Base-by-base conservation (phyloP, 257 asterid genomes). In the Rauvolfia tetraphylla region DNA sequence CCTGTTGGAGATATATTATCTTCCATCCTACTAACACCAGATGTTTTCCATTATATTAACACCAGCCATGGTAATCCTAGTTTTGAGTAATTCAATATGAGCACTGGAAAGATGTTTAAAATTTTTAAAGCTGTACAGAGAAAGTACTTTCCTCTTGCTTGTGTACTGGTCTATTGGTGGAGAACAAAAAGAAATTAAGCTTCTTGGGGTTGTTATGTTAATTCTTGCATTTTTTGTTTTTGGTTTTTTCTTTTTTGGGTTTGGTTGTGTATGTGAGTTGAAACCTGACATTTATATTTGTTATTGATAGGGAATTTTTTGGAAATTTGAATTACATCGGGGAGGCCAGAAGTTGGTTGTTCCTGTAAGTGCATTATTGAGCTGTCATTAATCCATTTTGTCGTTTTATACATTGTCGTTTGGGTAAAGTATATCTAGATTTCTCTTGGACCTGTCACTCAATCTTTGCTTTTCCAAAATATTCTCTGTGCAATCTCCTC, bases 301-400 rank as follows among this genome's bases (percentile, higher is more conserved):
- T 68, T 56, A 4, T 56, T 81, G 51, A 57, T 75, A 95, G 98
- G 99, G 99, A 41, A 86, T 93, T 8, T 72, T 84, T 75, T 93
- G 99, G 99, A 95, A 84, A 81, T 88, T 95, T 78, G 98, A 95
- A 88, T 83, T 95, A 83, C 96, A 88, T 78, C 96, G 98, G 53
- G 95, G 96, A 54, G 96, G 93, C 56, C 98, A 93, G 77, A 95
- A 91, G 88, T 83, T 93, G 82, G 87, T 91, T 80, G 88, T 95
- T 87, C 99, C 99, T 78, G 97, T 95, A 89, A 92, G 98, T 85
- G 77, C 79, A 83, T 80, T 80, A 77, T 85, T 42, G 39, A 42
- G 49, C 5, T 31, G 51, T 48, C 67, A 51, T 34, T 65, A 22
- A 34, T 39, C 3, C 72, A n/a, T 51, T 44, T 15, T 71, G 42